Evolutionary conservation across 2,329 filamentous ascomycete genomes (phyloP).

Genomic region (Botryotinia calthae): DNA sequence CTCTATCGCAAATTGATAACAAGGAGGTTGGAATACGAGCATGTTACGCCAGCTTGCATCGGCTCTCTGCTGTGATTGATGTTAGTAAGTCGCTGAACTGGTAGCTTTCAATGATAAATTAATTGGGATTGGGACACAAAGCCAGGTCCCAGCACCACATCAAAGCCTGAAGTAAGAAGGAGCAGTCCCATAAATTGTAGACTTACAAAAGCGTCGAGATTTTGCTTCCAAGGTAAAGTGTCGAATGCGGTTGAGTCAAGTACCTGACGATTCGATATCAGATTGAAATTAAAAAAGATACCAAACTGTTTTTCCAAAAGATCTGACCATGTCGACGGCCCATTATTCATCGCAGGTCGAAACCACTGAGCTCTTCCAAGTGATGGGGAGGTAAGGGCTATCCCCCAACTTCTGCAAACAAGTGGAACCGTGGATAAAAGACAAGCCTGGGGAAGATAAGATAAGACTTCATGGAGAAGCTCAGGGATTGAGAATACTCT

Average conservation of each 20-base stretch:
- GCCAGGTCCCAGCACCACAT: background rate
- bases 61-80: constrained; percentile 8
- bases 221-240: constrained; percentile 12
- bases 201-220: constrained; percentile 13
- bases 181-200: background rate
- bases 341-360: background rate
- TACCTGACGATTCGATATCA: background rate
- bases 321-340: constrained; percentile 10
- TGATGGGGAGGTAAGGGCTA: constrained; percentile 9
- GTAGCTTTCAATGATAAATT: background rate
- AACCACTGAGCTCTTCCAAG: constrained; percentile 12
- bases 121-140: background rate
- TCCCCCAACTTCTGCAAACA: constrained; percentile 12
- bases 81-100: background rate
- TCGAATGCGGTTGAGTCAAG: constrained; percentile 1
- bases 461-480: constrained; percentile 15
- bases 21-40: constrained; percentile 19
- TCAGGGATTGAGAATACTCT: constrained; percentile 14
- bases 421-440: background rate
- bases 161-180: background rate
- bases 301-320: constrained; percentile 8
- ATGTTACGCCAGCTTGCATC: constrained; percentile 19
- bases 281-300: constrained; percentile 10
- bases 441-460: constrained; percentile 16
- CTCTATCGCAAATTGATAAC: constrained; percentile 3